phyloP scores from a whole-genome alignment of 768 basidiomycete genomes.

The Xerocomus brunneocitrinus region DNA sequence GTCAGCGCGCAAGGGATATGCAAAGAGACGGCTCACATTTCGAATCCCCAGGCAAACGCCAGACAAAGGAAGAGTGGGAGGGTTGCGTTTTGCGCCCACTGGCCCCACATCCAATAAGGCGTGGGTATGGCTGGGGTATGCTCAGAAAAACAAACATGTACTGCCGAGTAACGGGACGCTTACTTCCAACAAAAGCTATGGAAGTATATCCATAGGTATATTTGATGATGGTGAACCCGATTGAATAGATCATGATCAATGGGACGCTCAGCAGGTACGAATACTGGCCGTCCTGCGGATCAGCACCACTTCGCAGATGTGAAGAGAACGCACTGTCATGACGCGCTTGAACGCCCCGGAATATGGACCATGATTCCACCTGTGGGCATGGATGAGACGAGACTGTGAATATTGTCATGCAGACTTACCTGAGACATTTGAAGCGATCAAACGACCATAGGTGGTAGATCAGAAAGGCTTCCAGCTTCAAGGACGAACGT shows the following conservation, averaged over 20 bases:
- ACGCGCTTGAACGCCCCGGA: conserved; percentile 79
- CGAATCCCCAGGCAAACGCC: conserved; percentile 65
- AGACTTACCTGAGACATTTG: conserved; percentile 55
- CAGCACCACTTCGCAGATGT: not conserved
- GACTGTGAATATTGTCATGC: no score
- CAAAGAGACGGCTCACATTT: conserved; percentile 52
- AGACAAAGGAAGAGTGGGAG: conserved; percentile 64
- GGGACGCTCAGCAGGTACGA: conserved; percentile 66
- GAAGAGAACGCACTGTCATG: conserved; percentile 60
- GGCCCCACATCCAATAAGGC: conserved; percentile 57
- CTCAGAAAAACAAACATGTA: not conserved
- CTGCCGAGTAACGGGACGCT: not conserved
- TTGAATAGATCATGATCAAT: conserved; percentile 49
- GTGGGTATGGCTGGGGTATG: conserved; percentile 53
- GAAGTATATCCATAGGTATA: conserved; percentile 60
- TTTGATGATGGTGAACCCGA: conserved; percentile 69
- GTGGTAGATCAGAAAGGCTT: conserved; percentile 62
- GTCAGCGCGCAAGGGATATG: not conserved
- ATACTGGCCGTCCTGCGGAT: conserved; percentile 44
- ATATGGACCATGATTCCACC: conserved; percentile 64
- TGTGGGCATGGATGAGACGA: conserved; percentile 19
- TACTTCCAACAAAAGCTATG: conserved; percentile 44
- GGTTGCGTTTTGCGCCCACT: conserved; percentile 41
- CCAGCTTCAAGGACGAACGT: conserved; percentile 39
- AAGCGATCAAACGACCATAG: conserved; percentile 80